Evolutionary conservation across 2,329 filamentous ascomycete genomes (phyloP), one percentile per base, ranked within the genome.

Genomic region (Pseudodiploospora longispora): DNA sequence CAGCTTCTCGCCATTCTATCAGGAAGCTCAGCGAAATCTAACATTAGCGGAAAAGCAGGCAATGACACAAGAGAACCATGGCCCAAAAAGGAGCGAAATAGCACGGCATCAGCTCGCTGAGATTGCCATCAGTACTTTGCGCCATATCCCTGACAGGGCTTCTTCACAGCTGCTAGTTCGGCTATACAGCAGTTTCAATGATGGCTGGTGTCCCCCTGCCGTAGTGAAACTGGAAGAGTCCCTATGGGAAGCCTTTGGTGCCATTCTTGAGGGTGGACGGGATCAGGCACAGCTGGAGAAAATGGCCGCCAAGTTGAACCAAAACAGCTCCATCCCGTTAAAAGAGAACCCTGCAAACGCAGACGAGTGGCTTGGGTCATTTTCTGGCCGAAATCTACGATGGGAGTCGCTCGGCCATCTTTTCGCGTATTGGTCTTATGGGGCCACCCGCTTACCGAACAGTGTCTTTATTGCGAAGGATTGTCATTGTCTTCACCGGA

Each of bases 401-500:
- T 72, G 69, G 70, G 69, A 72, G 42, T 61, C 63, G 0, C 43
- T 72, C 2, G 69, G 68, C 0, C 42, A 69, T 6, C 50, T 70
- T 1, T 71, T 38, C 36, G 38, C 36, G 6, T 47, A 38, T 31
- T 46, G 43, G 43, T 31, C 34, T 3, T 46, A 37, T 35, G 43
- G 43, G 4, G 30, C 40, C 10, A 19, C 40, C 1, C 34, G 31
- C 1, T 12, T 46, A 6, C 30, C 30, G 9, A 40, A 46, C 19
- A 44, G 41, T 12, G 38, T 37, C 38, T 19, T 19, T 19, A 44
- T 30, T 0, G 6, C 6, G 7, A 39, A 44, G 19, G 38, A 44
- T 9, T 35, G 43, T 34, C 40, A 44, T 27, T 31, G 12, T 27
- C 43, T 44, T 10, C 38, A 39, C 4, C 27, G 41, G 7, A 28